Conservation (phyloP, 331 rosid genomes). For the Dryas integrifolia region DNA sequence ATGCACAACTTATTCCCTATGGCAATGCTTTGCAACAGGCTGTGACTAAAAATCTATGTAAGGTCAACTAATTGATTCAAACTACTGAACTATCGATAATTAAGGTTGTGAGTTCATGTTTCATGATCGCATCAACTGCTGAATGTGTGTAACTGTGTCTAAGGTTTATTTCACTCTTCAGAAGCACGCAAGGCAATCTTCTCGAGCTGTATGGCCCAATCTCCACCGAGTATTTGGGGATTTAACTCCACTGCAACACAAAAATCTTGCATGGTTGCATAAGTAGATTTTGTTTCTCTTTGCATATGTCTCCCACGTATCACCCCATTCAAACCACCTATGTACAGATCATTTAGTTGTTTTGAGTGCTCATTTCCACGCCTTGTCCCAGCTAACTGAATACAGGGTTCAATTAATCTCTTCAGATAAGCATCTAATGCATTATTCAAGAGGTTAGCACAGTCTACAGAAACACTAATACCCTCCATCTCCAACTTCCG, state of each 20-base stretch:
- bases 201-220: slow-evolving; percentile 82
- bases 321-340: slow-evolving; percentile 33
- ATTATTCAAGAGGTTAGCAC: slow-evolving; percentile 72
- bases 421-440: slow-evolving; percentile 78
- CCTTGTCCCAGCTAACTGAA: slow-evolving; percentile 56
- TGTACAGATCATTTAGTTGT: slow-evolving; percentile 25
- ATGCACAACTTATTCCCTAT: slow-evolving; percentile 39
- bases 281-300: slow-evolving; percentile 33
- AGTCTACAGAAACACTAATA: slow-evolving; percentile 47
- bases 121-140: slow-evolving; percentile 28
- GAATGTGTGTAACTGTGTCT: slow-evolving; percentile 23
- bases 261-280: slow-evolving; percentile 56
- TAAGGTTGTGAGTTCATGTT: slow-evolving; percentile 34
- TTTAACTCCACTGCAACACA: slow-evolving; percentile 66
- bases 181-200: slow-evolving; percentile 59
- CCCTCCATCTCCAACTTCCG: slow-evolving; percentile 69
- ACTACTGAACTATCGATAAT: slow-evolving; percentile 33
- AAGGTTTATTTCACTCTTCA: slow-evolving; percentile 50
- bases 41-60: slow-evolving; percentile 23
- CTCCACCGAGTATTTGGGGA: slow-evolving; percentile 76
- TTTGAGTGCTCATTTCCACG: slow-evolving; percentile 30
- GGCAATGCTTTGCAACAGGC: slow-evolving; percentile 27
- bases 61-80: slow-evolving; percentile 38
- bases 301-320: slow-evolving; percentile 40
- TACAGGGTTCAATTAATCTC: slow-evolving; percentile 71